Percentiles rank a stretch among this genome's conserved stretches.
Conservation (phyloP, 768 basidiomycete species). For the Leucocoprinus leucothites region DNA sequence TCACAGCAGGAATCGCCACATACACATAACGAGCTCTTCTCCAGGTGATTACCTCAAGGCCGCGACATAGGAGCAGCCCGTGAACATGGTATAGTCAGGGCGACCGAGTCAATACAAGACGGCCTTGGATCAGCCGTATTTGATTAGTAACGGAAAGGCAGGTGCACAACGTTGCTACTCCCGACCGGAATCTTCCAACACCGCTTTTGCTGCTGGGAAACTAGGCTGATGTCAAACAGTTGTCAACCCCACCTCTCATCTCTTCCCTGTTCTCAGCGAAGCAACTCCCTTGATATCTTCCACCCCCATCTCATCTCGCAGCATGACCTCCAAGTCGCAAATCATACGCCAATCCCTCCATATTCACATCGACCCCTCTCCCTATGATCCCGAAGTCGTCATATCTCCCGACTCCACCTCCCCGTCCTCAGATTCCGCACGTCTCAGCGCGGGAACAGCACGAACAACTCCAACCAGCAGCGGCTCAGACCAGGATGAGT, state of each 20-base stretch:
- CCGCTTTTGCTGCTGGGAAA: background rate
- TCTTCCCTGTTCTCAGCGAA: no score
- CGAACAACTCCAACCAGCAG: slow-evolving; percentile 28
- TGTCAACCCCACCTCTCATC: slow-evolving; percentile 2
- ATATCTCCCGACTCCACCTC: slow-evolving; percentile 28
- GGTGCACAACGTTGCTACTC: background rate
- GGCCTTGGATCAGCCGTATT: background rate
- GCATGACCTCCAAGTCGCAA: slow-evolving; percentile 31
- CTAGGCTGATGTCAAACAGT: slow-evolving; percentile 5
- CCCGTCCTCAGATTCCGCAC: slow-evolving; percentile 29
- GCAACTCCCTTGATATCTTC: background rate
- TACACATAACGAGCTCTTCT: background rate
- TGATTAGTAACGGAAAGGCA: background rate
- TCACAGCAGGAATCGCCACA: background rate
- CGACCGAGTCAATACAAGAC: background rate
- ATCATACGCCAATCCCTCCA: slow-evolving; percentile 37
- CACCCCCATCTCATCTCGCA: slow-evolving; percentile 16
- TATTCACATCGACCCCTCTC: slow-evolving; percentile 35
- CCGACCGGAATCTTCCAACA: slow-evolving; percentile 10
- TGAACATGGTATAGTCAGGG: no score
- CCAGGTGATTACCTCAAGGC: background rate
- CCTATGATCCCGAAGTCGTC: slow-evolving; percentile 21
- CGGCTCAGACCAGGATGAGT: slow-evolving; percentile 31
- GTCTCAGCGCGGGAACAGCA: slow-evolving; percentile 20
- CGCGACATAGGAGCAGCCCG: no score